These are phyloP conservation scores for Candida gorgasii DNA, from an alignment of 805 yeast species.

Conservation along the genomic window DNA sequence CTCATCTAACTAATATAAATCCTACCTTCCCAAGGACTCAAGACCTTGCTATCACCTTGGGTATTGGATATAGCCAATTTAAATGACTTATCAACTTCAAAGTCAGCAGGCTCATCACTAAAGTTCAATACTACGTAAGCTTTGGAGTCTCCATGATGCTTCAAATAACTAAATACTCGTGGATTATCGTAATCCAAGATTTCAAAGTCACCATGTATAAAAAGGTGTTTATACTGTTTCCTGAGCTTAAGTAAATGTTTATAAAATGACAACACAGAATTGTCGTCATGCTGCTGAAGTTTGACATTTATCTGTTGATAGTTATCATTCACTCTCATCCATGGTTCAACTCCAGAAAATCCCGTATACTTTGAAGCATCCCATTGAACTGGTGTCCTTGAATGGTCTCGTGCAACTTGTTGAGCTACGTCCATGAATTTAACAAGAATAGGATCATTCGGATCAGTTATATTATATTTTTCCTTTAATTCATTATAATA, in stretches of 20 bases:
- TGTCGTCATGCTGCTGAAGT: conserved; percentile 45
- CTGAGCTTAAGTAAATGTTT: conserved; percentile 42
- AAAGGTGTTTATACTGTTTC: conserved; percentile 44
- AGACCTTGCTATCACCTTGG: conserved; percentile 19
- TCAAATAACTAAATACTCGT: conserved; percentile 42
- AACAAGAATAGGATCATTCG: conserved; percentile 8
- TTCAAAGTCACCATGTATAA: conserved; percentile 49
- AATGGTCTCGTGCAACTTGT: conserved; percentile 51
- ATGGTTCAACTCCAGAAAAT: conserved; percentile 49
- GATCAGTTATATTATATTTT: conserved; percentile 25
- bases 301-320: conserved; percentile 51
- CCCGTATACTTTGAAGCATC: conserved; percentile 45
- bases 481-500: conserved; percentile 34
- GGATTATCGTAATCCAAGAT: conserved; percentile 45
- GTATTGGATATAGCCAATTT: conserved; percentile 36
- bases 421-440: conserved; percentile 34
- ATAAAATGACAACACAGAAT: conserved; percentile 50
- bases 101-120: conserved; percentile 30
- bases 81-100: conserved; percentile 31
- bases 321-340: conserved; percentile 55
- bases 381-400: conserved; percentile 63
- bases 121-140: conserved; percentile 47
- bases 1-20: conserved; percentile 23
- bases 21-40: conserved; percentile 49
- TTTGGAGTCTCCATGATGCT: conserved; percentile 28